Conservation (phyloP, 208 protist genomes). For the Tritrichomonas musculus region DNA sequence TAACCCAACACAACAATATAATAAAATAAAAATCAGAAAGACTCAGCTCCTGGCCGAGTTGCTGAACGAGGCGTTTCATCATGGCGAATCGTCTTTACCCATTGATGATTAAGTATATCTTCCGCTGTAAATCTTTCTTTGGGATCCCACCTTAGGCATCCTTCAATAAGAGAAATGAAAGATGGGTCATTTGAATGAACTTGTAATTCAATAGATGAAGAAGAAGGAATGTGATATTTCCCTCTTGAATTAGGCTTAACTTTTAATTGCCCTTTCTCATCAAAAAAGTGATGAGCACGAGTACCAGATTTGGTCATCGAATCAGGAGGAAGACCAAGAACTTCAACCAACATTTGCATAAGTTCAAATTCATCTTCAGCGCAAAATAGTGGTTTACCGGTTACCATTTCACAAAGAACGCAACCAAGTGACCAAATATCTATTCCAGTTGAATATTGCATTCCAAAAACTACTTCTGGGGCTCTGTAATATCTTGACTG, state of each 20-base stretch:
- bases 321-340: background rate
- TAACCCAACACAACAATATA: too few relatives aligned
- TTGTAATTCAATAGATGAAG: background rate
- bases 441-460: background rate
- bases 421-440: conserved; percentile 48
- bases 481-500: conserved; percentile 42
- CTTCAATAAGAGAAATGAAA: background rate
- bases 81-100: too few relatives aligned
- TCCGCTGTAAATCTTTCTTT: background rate
- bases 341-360: conserved; percentile 1
- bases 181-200: background rate
- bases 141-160: background rate
- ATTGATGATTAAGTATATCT: background rate
- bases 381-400: conserved; percentile 40
- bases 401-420: conserved; percentile 42
- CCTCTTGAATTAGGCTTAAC: too few relatives aligned
- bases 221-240: too few relatives aligned
- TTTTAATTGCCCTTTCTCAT: background rate
- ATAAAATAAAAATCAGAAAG: too few relatives aligned
- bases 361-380: conserved; percentile 47
- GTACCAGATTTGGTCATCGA: background rate
- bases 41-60: too few relatives aligned
- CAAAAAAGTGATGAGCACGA: background rate
- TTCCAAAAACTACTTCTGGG: background rate
- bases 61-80: too few relatives aligned